These are phyloP conservation scores for Volvox africanus DNA, from an alignment of 139 green algal genomes.

Conservation along the genomic window DNA sequence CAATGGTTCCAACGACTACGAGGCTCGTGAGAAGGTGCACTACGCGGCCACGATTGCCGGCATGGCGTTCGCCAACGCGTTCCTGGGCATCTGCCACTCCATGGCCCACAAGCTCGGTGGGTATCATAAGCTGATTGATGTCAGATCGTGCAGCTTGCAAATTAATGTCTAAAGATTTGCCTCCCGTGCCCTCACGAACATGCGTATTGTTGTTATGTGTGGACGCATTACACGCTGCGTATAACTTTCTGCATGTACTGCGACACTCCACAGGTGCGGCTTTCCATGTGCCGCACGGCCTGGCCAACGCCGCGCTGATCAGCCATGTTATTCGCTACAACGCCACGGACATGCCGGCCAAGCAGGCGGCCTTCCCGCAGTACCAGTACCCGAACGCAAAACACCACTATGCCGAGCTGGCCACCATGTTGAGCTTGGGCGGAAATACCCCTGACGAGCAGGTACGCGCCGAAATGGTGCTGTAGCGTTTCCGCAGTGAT, in stretches of 20 bases:
- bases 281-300: slow-evolving; percentile 77
- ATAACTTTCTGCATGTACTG: too few relatives aligned
- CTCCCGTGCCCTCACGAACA: background rate
- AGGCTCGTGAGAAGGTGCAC: slow-evolving; percentile 81
- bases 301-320: slow-evolving; percentile 80
- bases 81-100: slow-evolving; percentile 84
- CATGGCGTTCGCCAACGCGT: slow-evolving; percentile 86
- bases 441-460: slow-evolving; percentile 66
- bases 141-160: background rate
- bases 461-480: slow-evolving; percentile 35
- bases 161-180: too few relatives aligned
- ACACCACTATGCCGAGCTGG: slow-evolving; percentile 71
- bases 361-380: slow-evolving; percentile 82
- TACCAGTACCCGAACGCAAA: slow-evolving; percentile 74
- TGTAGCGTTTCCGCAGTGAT: too few relatives aligned
- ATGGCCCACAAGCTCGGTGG: slow-evolving; percentile 74
- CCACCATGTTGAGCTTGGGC: slow-evolving; percentile 69
- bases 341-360: slow-evolving; percentile 74
- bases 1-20: slow-evolving; percentile 65
- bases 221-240: background rate
- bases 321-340: slow-evolving; percentile 83
- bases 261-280: slow-evolving; percentile 47
- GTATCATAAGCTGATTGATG: background rate
- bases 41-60: slow-evolving; percentile 79
- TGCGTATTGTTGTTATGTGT: background rate